Evolutionary conservation across 345 rosid genomes (phyloP).

Genomic region (Arabidopsis arenosa): DNA sequence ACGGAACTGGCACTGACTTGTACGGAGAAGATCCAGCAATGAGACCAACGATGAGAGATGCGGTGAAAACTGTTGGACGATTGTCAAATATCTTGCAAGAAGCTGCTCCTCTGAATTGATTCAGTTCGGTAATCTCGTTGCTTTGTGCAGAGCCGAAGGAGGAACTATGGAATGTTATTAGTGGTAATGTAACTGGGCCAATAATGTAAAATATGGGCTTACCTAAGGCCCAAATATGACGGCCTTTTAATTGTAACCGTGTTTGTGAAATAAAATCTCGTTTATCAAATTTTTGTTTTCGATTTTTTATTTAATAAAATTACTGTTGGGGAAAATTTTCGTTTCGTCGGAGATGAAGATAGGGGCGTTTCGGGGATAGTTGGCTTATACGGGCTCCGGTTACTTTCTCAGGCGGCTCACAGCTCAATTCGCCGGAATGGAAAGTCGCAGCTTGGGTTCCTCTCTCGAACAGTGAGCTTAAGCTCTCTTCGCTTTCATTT

Average conservation of each 20-base stretch:
- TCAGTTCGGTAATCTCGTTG: slow-evolving; percentile 32
- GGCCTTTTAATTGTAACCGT: slow-evolving; percentile 4
- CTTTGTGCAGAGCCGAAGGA: not conserved
- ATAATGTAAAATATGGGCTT: slow-evolving; percentile 29
- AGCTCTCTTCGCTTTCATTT: slow-evolving; percentile 13
- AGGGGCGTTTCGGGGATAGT: slow-evolving; percentile 18
- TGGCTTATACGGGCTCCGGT: slow-evolving; percentile 33
- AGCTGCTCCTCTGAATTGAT: slow-evolving; percentile 27
- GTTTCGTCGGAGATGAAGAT: slow-evolving; percentile 41
- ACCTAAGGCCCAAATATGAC: not conserved
- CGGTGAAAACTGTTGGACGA: slow-evolving; percentile 58
- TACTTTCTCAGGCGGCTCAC: slow-evolving; percentile 3
- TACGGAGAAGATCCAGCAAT: slow-evolving; percentile 59
- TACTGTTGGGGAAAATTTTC: not conserved
- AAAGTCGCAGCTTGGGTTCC: slow-evolving; percentile 10
- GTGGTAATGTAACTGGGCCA: not conserved
- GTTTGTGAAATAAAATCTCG: not conserved
- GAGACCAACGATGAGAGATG: slow-evolving; percentile 79
- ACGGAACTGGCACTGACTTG: slow-evolving; percentile 63
- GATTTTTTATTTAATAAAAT: not conserved
- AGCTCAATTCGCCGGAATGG: slow-evolving; percentile 9
- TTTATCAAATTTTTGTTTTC: not conserved
- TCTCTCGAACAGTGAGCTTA: slow-evolving; percentile 36
- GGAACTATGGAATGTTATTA: not conserved
- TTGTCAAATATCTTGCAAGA: slow-evolving; percentile 36